phyloP scores from a whole-genome alignment of 805 yeast genomes.

The Wickerhamiella domercqiae region DNA sequence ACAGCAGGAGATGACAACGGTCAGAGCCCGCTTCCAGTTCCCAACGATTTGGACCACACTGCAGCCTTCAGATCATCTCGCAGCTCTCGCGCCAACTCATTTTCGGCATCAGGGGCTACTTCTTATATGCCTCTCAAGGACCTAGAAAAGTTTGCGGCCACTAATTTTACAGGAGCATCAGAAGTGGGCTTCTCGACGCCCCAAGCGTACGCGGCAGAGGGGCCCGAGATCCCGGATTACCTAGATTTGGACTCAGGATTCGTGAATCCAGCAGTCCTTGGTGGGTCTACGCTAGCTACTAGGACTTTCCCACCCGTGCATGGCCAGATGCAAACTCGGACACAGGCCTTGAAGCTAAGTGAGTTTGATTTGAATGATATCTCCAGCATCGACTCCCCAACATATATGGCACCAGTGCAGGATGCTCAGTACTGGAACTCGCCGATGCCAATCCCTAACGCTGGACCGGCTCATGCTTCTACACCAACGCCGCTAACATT shows the following conservation, averaged over 20 bases:
- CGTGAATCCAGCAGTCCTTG: neutral
- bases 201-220: slow-evolving; percentile 28
- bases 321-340: neutral
- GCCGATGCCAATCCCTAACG: neutral
- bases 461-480: neutral
- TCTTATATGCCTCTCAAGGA: slow-evolving; percentile 44
- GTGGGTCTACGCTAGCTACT: neutral
- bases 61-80: slow-evolving; percentile 3
- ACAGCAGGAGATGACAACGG: neutral
- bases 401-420: neutral
- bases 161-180: slow-evolving; percentile 31
- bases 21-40: neutral
- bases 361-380: neutral
- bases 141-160: slow-evolving; percentile 11
- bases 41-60: neutral
- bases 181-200: slow-evolving; percentile 77
- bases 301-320: neutral
- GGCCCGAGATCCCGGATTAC: slow-evolving; percentile 17
- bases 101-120: slow-evolving; percentile 45
- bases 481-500: neutral
- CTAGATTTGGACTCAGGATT: slow-evolving; percentile 2
- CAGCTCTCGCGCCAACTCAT: slow-evolving; percentile 27
- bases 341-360: neutral
- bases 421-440: slow-evolving; percentile 1
- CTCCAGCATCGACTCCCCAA: slow-evolving; percentile 1